Evolutionary conservation across 768 basidiomycete species (phyloP), one percentile per base, ranked within the genome.

Genomic region (Boletus reticuloceps): DNA sequence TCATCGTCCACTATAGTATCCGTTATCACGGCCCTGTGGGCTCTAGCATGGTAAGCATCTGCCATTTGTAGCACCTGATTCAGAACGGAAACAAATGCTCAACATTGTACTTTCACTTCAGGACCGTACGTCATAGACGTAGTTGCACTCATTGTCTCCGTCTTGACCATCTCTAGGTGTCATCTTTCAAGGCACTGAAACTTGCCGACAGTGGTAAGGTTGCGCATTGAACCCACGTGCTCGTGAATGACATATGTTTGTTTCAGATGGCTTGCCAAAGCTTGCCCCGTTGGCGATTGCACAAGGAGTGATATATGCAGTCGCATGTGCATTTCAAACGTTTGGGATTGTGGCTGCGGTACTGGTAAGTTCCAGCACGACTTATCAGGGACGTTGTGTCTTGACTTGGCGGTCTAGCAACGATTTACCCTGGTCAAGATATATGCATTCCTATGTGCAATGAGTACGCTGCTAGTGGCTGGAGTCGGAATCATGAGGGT

Each of bases 301-400:
- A 3, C 74, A 90, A 50, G 89, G 88, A 3, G 73, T 76, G 8
- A 46, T 88, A 40, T 88, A 83, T 66, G 76, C 80, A 50, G 70
- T 66, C 0, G 73, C 80, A 9, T 75, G 77, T 25, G 74, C 63
- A 1, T 82, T 89, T 41, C 81, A 85, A 44, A 72, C 70, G 0
- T 80, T 82, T 36, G 89, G 88, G 16, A 41, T 86, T 1, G 63
- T 73, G 8, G 81, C 82, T 17, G 81, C 82, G 5, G 49, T 47
- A 1, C 70, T 70, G 53, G 89, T 90, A 54, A 16, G 85, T 75
- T 29, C 17, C 6, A 0, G 5, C 12, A 25, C 36, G 36, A 22
- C 32, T 25, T 45, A 7, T 31, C 11, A 2, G 20, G 10, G 42
- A 19, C 17, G 10, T 34, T 25, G 29, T 11, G 31, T 46, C 31